Conservation (phyloP, 176 grass and related monocot species). For the Ensete ventricosum region DNA sequence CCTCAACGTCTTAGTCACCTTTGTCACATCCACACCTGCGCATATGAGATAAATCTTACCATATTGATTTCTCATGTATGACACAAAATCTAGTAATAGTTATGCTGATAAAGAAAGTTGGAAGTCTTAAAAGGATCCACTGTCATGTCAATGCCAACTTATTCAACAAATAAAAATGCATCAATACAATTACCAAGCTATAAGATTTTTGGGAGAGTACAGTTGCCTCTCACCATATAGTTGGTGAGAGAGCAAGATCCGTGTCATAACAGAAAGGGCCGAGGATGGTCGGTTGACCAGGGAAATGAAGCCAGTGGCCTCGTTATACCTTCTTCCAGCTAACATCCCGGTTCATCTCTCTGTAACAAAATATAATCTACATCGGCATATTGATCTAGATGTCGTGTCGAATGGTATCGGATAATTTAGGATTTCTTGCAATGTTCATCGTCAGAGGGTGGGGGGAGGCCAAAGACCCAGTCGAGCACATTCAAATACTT, state of each 20-base stretch:
- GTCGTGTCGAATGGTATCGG: background rate
- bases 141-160: background rate
- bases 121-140: too few species aligned
- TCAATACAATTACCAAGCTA: background rate
- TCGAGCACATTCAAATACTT: constrained; percentile 98
- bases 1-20: too few species aligned
- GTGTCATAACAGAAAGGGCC: background rate
- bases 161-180: background rate
- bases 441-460: constrained; percentile 22
- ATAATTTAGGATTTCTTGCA: background rate
- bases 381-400: background rate
- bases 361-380: background rate
- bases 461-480: constrained; percentile 89
- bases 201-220: background rate
- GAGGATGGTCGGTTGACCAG: background rate
- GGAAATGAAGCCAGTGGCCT: background rate
- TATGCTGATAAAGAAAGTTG: too few species aligned
- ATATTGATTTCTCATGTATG: too few species aligned
- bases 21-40: too few species aligned
- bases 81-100: too few species aligned
- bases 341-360: background rate
- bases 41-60: too few species aligned
- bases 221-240: background rate
- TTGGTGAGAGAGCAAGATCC: background rate
- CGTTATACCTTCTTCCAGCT: background rate